Conservation (phyloP, 768 basidiomycete species). For the Scleroderma bovista region DNA sequence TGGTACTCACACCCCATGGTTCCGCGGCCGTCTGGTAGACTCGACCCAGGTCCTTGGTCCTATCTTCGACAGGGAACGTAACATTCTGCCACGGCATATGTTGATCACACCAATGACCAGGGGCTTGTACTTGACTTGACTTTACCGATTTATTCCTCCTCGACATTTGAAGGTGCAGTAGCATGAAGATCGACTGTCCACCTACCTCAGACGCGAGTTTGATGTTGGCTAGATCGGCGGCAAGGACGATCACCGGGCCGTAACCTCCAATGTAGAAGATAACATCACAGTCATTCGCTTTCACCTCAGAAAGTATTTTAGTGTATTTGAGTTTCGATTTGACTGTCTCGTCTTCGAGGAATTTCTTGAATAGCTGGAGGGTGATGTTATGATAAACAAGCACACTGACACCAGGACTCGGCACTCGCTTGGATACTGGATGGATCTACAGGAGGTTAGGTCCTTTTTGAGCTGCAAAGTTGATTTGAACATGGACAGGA, state of each 20-base stretch:
- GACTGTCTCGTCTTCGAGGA: conserved; percentile 55
- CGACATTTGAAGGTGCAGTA: conserved; percentile 70
- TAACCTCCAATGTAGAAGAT: conserved; percentile 80
- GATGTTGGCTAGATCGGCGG: conserved; percentile 49
- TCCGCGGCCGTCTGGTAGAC: conserved; percentile 53
- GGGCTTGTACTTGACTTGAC: conserved; percentile 34
- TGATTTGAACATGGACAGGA: conserved; percentile 47
- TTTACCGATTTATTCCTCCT: conserved; percentile 48
- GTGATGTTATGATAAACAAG: not conserved
- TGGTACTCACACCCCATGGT: conserved; percentile 49
- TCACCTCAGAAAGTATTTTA: conserved; percentile 57
- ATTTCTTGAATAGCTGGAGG: conserved; percentile 49
- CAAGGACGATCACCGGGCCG: conserved; percentile 70
- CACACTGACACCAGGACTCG: not conserved
- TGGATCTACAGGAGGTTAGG: conserved; percentile 65
- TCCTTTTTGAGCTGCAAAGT: conserved; percentile 56
- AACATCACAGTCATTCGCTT: conserved; percentile 57
- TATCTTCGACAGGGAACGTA: conserved; percentile 69
- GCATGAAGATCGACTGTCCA: conserved; percentile 49
- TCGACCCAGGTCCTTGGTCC: conserved; percentile 60
- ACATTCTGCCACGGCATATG: conserved; percentile 34
- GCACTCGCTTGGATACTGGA: conserved; percentile 43
- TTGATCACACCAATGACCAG: not conserved
- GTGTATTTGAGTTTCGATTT: conserved; percentile 48
- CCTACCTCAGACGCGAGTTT: conserved; percentile 52